Conservation (phyloP, 1,284 basidiomycete genomes). For the Fomitopsis betulina region DNA sequence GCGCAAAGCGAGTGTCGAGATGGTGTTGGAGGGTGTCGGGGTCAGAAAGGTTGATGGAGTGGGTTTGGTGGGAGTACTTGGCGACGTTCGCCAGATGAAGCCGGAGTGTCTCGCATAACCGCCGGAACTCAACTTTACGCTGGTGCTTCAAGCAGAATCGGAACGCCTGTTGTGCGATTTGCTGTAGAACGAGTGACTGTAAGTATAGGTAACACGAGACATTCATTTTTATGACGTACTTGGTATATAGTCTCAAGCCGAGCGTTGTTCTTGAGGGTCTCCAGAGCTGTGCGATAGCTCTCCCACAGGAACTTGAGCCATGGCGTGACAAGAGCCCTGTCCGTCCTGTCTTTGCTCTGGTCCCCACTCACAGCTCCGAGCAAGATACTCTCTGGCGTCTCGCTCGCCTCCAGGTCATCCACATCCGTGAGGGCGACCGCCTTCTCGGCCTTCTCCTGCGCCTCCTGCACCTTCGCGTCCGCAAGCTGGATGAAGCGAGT, state of each 20-base stretch:
- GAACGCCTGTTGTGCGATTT: conserved; percentile 97
- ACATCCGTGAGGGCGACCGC: conserved; percentile 64
- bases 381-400: conserved; percentile 90
- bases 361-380: conserved; percentile 87
- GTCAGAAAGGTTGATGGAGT: conserved; percentile 97
- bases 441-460: conserved; percentile 81
- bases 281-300: conserved; percentile 93
- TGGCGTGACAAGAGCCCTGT: conserved; percentile 92
- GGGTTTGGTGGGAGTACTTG: conserved; percentile 93
- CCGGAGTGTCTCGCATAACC: conserved; percentile 94
- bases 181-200: conserved; percentile 40
- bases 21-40: conserved; percentile 95
- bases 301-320: conserved; percentile 99
- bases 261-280: conserved; percentile 97
- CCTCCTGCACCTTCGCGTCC: conserved; percentile 84
- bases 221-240: conserved; percentile 35
- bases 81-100: conserved; percentile 94
- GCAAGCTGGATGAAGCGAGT: conserved; percentile 86
- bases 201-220: background rate
- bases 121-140: conserved; percentile 96
- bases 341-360: conserved; percentile 93
- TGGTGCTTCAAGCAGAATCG: conserved; percentile 93
- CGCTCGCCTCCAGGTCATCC: conserved; percentile 87
- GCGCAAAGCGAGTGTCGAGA: conserved; percentile 96
- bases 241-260: conserved; percentile 94